phyloP scores from a whole-genome alignment of 352 stramenopile genomes.

The Vaucheria bursata region DNA sequence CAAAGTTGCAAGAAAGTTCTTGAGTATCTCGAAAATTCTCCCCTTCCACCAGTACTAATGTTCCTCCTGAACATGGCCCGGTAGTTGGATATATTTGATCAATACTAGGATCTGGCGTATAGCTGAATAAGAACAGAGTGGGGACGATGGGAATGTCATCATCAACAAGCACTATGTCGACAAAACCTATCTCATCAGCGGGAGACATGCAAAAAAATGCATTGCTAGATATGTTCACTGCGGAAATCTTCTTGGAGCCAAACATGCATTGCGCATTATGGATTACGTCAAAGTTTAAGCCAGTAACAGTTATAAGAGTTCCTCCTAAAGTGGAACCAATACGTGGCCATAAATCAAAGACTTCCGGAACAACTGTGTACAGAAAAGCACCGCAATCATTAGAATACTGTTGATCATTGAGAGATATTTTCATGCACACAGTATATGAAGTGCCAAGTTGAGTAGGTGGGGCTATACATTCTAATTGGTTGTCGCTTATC shows the following conservation, averaged over 20 bases:
- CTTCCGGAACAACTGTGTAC: neutral
- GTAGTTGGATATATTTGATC: constrained; percentile 11
- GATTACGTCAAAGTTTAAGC: neutral
- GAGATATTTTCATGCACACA: neutral
- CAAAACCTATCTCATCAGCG: constrained; percentile 7
- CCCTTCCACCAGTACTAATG: constrained; percentile 19
- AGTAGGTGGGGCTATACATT: neutral
- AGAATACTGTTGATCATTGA: constrained; percentile 3
- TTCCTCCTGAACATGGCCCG: constrained; percentile 30
- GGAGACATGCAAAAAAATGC: constrained; percentile 23
- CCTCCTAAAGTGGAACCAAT: neutral
- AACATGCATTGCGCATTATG: neutral
- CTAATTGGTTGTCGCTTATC: neutral
- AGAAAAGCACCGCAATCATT: neutral
- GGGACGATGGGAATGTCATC: constrained; percentile 2
- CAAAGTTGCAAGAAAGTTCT: constrained; percentile 32
- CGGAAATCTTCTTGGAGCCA: neutral
- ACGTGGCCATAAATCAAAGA: neutral
- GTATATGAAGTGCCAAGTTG: neutral
- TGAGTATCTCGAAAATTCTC: constrained; percentile 24
- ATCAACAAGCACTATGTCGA: constrained; percentile 12
- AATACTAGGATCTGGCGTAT: constrained; percentile 15
- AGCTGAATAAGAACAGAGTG: constrained; percentile 10
- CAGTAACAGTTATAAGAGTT: neutral
- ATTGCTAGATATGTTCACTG: constrained; percentile 12